Conservation (phyloP, 495 filamentous ascomycete genomes). For the Aspergillus wentii region DNA sequence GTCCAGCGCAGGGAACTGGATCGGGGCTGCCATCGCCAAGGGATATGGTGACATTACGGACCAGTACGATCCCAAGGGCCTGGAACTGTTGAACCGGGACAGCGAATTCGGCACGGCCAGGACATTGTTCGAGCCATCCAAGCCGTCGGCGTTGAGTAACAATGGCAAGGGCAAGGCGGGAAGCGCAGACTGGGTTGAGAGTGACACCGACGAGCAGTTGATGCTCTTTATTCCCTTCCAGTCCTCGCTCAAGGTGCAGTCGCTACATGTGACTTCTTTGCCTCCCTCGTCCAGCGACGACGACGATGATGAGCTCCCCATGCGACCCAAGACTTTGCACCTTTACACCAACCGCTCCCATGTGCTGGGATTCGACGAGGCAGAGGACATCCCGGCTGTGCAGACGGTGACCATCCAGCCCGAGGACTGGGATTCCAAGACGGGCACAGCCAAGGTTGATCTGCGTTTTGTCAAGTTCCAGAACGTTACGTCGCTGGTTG, state of each 20-base stretch:
- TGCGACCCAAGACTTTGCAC: conserved; percentile 80
- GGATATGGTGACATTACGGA: conserved; percentile 81
- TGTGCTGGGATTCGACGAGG: conserved; percentile 92
- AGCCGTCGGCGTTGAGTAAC: conserved; percentile 57
- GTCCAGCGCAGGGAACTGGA: conserved; percentile 53
- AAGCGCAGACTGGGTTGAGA: conserved; percentile 88
- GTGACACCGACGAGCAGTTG: conserved; percentile 96
- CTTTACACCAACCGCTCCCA: conserved; percentile 83
- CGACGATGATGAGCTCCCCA: conserved; percentile 69
- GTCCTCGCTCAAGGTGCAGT: conserved; percentile 84
- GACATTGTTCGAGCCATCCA: conserved; percentile 64
- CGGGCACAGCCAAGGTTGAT: conserved; percentile 76
- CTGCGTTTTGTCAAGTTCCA: conserved; percentile 97
- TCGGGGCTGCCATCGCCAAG: conserved; percentile 66
- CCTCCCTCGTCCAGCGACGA: conserved; percentile 46
- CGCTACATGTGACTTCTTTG: conserved; percentile 81
- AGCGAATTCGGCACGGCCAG: conserved; percentile 61
- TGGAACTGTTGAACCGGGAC: conserved; percentile 85
- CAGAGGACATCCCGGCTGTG: conserved; percentile 73
- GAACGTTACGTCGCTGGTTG: conserved; percentile 75
- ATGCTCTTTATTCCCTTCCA: conserved; percentile 93
- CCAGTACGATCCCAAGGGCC: conserved; percentile 68
- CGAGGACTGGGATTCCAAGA: conserved; percentile 78
- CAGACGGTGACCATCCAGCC: conserved; percentile 69
- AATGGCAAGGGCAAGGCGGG: conserved; percentile 53